Evolutionary conservation across 371 early-diverging fungal species (phyloP), one percentile per base, ranked within the genome.

Genomic region (Mortierella sp.): DNA sequence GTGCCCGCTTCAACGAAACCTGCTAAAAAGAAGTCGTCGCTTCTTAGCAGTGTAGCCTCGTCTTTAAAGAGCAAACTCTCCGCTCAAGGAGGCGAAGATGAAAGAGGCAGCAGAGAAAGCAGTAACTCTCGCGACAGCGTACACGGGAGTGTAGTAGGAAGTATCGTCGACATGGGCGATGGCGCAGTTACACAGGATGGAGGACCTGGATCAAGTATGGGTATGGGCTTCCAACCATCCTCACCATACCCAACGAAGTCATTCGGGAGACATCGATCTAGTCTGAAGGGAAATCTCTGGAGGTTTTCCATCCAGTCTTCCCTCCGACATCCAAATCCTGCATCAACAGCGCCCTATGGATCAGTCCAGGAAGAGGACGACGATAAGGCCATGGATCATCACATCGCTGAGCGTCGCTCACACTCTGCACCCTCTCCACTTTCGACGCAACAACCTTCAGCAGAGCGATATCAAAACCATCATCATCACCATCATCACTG

Each of bases 31-130:
- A 34, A 41, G 32, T 21, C 42, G 17, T 61, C 62, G 4, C n/a
- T 66, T 19, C 21, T 66, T 4, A 50, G 28, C 6, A 66, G 62
- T 27, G 34, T 72, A 15, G 44, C 58, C 4, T 61, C 72, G n/a
- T 66, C 72, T 2, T 14, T 66, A 2, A 52, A 63, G 31, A 57
- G 65, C 57, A 60, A 52, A 19, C 46, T 48, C 6, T 68, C 69
- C 12, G 21, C 44, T 3, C 53, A 28, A 11, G 61, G 51, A 11
- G 42, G 24, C 17, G 43, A 48, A 6, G 42, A 24, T 31, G 43
- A 43, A 28, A 30, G 39, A 23, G 41, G 46, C 37, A 66, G 54
- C 17, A 17, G 6, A n/a, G 43, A 43, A 28, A 30, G 39, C 15
- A 30, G 46, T 27, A 66, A 49, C 17, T 19, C 37, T 34, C 37